Evolutionary conservation across 176 grass and related monocot genomes (phyloP).

Genomic region (Carex littledalei): DNA sequence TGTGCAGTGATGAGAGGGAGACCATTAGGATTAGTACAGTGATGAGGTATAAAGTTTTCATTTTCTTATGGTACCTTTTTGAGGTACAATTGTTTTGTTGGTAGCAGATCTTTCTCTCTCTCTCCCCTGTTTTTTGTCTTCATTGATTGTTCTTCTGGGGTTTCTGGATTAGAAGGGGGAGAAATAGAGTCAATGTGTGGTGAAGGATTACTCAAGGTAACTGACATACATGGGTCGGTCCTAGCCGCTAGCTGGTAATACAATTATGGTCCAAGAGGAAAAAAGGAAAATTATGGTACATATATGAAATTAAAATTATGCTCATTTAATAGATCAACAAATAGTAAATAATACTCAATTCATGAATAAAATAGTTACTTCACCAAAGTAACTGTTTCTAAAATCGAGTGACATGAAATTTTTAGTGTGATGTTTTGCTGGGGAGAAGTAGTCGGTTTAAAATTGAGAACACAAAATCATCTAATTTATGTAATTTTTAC

Average conservation of each 20-base stretch:
- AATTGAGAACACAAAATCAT: neutral
- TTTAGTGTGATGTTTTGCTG: neutral
- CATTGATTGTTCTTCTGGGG: neutral
- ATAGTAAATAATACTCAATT: neutral
- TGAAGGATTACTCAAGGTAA: neutral
- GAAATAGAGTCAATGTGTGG: constrained; percentile 34
- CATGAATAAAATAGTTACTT: neutral
- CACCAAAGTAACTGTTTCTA: neutral
- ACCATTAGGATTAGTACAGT: constrained; percentile 24
- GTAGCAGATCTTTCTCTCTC: neutral
- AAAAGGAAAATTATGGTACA: neutral
- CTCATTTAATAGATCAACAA: neutral
- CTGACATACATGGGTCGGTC: constrained; percentile 9
- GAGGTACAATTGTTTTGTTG: neutral
- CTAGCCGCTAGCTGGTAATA: constrained; percentile 24
- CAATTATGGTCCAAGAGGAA: neutral
- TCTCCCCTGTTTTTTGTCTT: neutral
- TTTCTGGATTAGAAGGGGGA: constrained; percentile 20
- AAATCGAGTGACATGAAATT: neutral
- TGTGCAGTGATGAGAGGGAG: neutral
- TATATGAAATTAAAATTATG: neutral
- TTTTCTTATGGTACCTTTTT: neutral
- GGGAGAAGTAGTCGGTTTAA: too few species aligned
- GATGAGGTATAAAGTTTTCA: constrained; percentile 13
- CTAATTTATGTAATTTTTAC: neutral